Conservation (phyloP, 805 yeast genomes). For the Phaffomyces antillensis region DNA sequence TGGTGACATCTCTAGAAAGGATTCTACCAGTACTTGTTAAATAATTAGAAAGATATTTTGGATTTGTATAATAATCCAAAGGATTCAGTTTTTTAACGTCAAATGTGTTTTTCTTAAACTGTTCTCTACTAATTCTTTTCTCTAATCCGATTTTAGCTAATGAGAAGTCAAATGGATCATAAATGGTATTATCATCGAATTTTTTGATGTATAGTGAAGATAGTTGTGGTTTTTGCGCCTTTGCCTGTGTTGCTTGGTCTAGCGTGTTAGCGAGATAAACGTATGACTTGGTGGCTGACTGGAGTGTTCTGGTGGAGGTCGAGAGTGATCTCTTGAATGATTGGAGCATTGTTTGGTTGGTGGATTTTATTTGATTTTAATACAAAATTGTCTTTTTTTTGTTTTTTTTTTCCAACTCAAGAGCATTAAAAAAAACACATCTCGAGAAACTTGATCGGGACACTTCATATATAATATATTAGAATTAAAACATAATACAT, state of each 20-base stretch:
- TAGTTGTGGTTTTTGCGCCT: slow-evolving; percentile 1
- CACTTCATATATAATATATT: too few relatives aligned
- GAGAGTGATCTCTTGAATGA: too few relatives aligned
- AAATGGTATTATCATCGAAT: slow-evolving; percentile 46
- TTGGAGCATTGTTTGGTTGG: too few relatives aligned
- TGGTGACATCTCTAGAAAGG: slow-evolving; percentile 50
- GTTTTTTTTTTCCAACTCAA: too few relatives aligned
- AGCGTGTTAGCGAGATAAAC: neutral
- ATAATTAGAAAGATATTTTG: slow-evolving; percentile 59
- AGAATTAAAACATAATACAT: too few relatives aligned
- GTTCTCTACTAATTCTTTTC: slow-evolving; percentile 25
- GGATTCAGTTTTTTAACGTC: slow-evolving; percentile 56
- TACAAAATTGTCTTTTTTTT: too few relatives aligned
- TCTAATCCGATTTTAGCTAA: slow-evolving; percentile 49
- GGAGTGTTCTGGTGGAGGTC: too few relatives aligned
- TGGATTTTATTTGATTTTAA: too few relatives aligned
- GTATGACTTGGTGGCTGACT: too few relatives aligned
- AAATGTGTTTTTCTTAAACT: slow-evolving; percentile 24
- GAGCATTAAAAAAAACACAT: too few relatives aligned
- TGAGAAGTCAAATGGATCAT: slow-evolving; percentile 80
- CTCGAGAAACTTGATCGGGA: too few relatives aligned
- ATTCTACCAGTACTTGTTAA: slow-evolving; percentile 71
- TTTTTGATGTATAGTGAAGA: slow-evolving; percentile 31
- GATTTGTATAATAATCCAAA: slow-evolving; percentile 61
- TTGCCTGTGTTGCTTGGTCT: neutral